Evolutionary conservation across 1,139 yeast species (phyloP).

Genomic region (Yamadazyma oceani): DNA sequence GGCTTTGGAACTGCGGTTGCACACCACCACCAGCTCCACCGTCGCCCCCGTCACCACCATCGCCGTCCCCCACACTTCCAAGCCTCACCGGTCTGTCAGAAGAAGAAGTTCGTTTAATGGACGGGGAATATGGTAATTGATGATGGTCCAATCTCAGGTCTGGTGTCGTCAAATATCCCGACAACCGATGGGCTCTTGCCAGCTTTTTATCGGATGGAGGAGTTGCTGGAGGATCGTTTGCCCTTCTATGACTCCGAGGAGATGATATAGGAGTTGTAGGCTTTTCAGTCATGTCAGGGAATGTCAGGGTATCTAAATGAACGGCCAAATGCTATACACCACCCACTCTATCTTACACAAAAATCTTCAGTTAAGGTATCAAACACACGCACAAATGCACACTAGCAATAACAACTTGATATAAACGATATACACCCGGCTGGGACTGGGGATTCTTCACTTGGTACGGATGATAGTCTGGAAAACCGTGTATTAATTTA

Average conservation of each 20-base stretch:
- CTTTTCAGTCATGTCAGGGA: constrained; percentile 20
- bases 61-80: constrained; percentile 28
- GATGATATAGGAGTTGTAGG: constrained; percentile 39
- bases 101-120: constrained; percentile 28
- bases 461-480: no score
- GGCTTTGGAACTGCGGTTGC: constrained; percentile 6
- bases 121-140: constrained; percentile 43
- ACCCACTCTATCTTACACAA: no score
- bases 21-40: no score
- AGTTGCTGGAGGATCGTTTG: constrained; percentile 11
- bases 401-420: no score
- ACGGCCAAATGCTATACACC: no score
- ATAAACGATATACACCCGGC: no score
- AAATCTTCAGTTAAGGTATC: no score
- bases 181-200: constrained; percentile 18
- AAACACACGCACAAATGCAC: no score
- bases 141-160: constrained; percentile 20
- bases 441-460: no score
- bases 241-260: constrained; percentile 12
- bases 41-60: no score
- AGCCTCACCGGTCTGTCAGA: constrained; percentile 19
- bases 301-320: no score
- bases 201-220: constrained; percentile 15
- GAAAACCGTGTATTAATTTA: background rate
- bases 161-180: constrained; percentile 34